Conservation (phyloP, 2,329 filamentous ascomycete species). For the Rhexocercosporidium sp. region DNA sequence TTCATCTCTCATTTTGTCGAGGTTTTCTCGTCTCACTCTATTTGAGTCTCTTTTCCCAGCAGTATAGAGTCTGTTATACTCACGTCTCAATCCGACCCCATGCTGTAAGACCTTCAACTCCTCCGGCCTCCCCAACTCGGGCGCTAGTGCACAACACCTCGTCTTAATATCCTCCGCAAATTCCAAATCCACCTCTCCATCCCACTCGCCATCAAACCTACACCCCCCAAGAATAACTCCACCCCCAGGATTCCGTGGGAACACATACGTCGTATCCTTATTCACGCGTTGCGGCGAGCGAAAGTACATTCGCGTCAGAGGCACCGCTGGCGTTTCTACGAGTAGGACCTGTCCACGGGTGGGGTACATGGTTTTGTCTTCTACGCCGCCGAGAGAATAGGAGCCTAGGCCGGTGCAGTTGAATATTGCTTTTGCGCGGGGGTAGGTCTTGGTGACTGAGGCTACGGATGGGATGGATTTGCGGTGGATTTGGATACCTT, state of each 20-base stretch:
- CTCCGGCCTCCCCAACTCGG: constrained; percentile 43
- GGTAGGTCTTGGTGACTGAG: constrained; percentile 24
- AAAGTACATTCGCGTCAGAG: constrained; percentile 48
- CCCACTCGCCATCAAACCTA: constrained; percentile 43
- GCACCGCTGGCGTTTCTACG: constrained; percentile 46
- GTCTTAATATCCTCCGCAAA: constrained; percentile 44
- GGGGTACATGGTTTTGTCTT: constrained; percentile 38
- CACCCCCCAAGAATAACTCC: constrained; percentile 45
- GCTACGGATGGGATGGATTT: constrained; percentile 24
- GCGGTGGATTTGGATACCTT: constrained; percentile 28
- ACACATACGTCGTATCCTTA: constrained; percentile 50
- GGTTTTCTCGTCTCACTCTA: no score
- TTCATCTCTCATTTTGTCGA: background rate
- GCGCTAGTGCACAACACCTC: constrained; percentile 43
- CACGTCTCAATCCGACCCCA: constrained; percentile 35
- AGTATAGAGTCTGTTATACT: constrained; percentile 4
- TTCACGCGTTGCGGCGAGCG: constrained; percentile 49
- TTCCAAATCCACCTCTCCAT: constrained; percentile 38
- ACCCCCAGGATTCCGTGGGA: constrained; percentile 47
- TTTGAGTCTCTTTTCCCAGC: no score
- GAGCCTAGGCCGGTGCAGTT: constrained; percentile 40
- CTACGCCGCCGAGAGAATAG: constrained; percentile 35
- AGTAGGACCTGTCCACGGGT: constrained; percentile 44
- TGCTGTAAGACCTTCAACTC: constrained; percentile 41
- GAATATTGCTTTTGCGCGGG: constrained; percentile 26